Percentiles rank a stretch among this genome's conserved stretches.
Conservation (phyloP, 2,329 filamentous ascomycete species). For the Xylaria sp. region DNA sequence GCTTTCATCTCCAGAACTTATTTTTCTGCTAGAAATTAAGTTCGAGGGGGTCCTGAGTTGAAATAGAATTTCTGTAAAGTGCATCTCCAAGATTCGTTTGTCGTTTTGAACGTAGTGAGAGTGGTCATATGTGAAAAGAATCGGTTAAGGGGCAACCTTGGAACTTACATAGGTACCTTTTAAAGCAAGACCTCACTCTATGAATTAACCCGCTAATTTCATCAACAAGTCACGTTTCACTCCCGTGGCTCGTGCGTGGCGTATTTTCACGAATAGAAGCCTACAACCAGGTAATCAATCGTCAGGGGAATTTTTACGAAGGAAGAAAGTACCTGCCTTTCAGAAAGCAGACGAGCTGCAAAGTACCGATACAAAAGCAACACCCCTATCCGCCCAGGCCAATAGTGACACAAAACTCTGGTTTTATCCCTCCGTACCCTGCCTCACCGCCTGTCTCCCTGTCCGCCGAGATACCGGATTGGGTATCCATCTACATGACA, state of each 20-base stretch:
- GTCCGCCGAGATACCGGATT: conserved; percentile 4
- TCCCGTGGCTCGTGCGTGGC: conserved; percentile 25
- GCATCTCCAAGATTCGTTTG: background rate
- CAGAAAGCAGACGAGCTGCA: background rate
- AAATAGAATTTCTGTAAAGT: background rate
- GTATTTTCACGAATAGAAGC: background rate
- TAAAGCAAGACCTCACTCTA: conserved; percentile 4
- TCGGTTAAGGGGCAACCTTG: background rate
- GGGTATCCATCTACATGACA: conserved; percentile 10
- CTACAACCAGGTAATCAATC: background rate
- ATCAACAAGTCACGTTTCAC: background rate
- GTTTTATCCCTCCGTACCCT: background rate
- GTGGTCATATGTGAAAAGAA: background rate
- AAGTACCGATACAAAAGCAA: conserved; percentile 33
- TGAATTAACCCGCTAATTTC: background rate
- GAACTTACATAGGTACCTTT: background rate
- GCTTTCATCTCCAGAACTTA: background rate
- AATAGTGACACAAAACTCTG: conserved; percentile 9
- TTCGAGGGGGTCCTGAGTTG: background rate
- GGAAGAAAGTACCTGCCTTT: background rate
- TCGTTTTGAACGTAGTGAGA: background rate
- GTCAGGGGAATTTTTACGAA: background rate
- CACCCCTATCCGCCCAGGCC: background rate
- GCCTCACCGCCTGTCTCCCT: background rate
- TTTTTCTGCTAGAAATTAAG: background rate